Evolutionary conservation across 1,139 yeast species (phyloP), one percentile per base, ranked within the genome.

Genomic region (Saccharomyces pastorianus): DNA sequence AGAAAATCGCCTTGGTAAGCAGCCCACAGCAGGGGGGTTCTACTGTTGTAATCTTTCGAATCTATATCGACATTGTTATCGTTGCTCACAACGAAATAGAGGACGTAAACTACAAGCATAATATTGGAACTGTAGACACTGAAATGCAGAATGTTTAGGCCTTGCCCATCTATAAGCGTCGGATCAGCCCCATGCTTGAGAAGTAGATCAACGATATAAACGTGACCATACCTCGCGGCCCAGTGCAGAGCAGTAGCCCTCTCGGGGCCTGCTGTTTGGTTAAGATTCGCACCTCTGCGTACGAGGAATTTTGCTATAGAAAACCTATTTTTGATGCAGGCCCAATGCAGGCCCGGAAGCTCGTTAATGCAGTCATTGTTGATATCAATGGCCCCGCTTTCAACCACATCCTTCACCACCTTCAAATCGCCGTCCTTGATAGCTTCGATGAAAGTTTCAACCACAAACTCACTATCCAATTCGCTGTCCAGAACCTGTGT

Each of bases 21-120:
- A 0, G 97, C 97, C 96, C 96, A 88, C 67, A 88, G 96, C 50
- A 89, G 74, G 0, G 88, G 75, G 0, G 96, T 87, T 54, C 96
- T 75, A 27, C 80, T 80, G 51, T 78, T 48, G 11, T 44, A 23
- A 47, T 59, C 57, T 25, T 29, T 46, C 4, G 50, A 46, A 38
- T 56, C 47, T 11, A 61, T 53, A 23, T 57, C 56, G 14, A 58
- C 27, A 38, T 38, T 38, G 27, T 50, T 44, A 26, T 53, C 53
- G 25, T 28, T 20, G 20, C 55, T 58, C 5, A 55, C 80, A 64
- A 56, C 71, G 52, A 58, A 75, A 26, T 76, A 80, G 53, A 82
- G 72, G 52, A 88, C 71, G 67, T 88, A 90, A 2, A 86, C 74
- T 32, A 91, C 88, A 69, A 88, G 76, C 76, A 88, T 80, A 52